Percentiles rank a stretch among this genome's conserved stretches.
These are phyloP conservation scores for Albugo laibachii DNA, from an alignment of 352 stramenopile genomes.

Conservation along the genomic window DNA sequence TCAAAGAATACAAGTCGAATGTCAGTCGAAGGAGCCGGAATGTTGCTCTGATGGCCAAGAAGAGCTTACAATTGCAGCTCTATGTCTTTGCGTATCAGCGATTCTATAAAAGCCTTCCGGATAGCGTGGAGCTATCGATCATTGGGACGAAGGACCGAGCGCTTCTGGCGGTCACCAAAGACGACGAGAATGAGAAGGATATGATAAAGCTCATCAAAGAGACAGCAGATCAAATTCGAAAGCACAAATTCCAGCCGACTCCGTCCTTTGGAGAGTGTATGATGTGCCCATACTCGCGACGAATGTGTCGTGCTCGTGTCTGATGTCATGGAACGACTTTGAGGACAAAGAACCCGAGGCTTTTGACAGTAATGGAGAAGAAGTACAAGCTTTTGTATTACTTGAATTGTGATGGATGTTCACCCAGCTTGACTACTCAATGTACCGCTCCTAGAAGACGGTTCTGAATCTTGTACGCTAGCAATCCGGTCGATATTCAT, in stretches of 20 bases:
- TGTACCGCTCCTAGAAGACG: no score
- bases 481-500: no score
- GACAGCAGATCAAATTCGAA: neutral
- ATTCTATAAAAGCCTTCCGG: conserved; percentile 27
- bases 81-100: conserved; percentile 59
- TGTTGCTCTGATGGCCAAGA: conserved; percentile 21
- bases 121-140: conserved; percentile 35
- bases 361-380: no score
- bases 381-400: no score
- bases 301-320: neutral
- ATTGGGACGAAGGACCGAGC: conserved; percentile 11
- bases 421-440: no score
- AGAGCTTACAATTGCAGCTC: conserved; percentile 68
- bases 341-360: no score
- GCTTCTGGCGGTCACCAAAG: neutral
- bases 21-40: conserved; percentile 27
- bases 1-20: conserved; percentile 77
- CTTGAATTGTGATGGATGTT: no score
- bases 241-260: neutral
- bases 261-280: neutral
- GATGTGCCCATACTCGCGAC: neutral
- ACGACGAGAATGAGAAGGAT: neutral
- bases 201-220: neutral
- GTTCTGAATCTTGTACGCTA: no score
- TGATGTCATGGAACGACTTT: no score